A percentile compares a stretch with the other conserved stretches of the same genome.
These are phyloP conservation scores for Didymellaceae sp. DNA, from an alignment of 2,329 filamentous ascomycete genomes.

Conservation along the genomic window DNA sequence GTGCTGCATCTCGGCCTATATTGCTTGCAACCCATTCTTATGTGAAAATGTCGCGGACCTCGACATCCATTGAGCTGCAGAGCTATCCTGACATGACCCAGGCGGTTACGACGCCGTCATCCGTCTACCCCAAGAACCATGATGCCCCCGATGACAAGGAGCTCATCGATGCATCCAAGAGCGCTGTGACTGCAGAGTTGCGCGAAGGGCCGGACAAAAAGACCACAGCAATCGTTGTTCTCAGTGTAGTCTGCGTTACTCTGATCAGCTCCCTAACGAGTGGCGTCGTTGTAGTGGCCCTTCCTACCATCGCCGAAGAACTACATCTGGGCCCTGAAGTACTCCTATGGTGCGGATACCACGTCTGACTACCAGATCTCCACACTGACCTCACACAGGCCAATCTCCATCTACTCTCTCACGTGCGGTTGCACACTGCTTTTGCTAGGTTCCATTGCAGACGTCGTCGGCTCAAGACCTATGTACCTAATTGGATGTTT, in stretches of 20 bases:
- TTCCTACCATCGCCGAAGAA: slow-evolving; percentile 52
- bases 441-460: slow-evolving; percentile 58
- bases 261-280: slow-evolving; percentile 38
- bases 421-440: slow-evolving; percentile 59
- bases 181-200: slow-evolving; percentile 24
- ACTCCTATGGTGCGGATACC: slow-evolving; percentile 34
- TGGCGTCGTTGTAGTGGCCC: slow-evolving; percentile 51
- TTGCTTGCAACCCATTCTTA: background rate
- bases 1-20: background rate
- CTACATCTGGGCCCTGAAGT: slow-evolving; percentile 32
- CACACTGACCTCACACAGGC: slow-evolving; percentile 33
- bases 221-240: slow-evolving; percentile 37
- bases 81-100: slow-evolving; percentile 18
- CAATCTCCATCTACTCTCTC: slow-evolving; percentile 49
- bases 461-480: slow-evolving; percentile 57
- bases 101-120: slow-evolving; percentile 20
- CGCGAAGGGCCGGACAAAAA: slow-evolving; percentile 26
- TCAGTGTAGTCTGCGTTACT: slow-evolving; percentile 37
- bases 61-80: slow-evolving; percentile 37
- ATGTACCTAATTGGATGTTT: slow-evolving; percentile 57
- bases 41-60: slow-evolving; percentile 34
- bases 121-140: slow-evolving; percentile 22
- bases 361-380: background rate
- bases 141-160: slow-evolving; percentile 20
- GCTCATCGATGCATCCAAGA: slow-evolving; percentile 18